Percentiles rank a stretch among this genome's conserved stretches.
Evolutionary conservation across 2,329 filamentous ascomycete genomes (phyloP).

Genomic region (Verticillium nubilum): DNA sequence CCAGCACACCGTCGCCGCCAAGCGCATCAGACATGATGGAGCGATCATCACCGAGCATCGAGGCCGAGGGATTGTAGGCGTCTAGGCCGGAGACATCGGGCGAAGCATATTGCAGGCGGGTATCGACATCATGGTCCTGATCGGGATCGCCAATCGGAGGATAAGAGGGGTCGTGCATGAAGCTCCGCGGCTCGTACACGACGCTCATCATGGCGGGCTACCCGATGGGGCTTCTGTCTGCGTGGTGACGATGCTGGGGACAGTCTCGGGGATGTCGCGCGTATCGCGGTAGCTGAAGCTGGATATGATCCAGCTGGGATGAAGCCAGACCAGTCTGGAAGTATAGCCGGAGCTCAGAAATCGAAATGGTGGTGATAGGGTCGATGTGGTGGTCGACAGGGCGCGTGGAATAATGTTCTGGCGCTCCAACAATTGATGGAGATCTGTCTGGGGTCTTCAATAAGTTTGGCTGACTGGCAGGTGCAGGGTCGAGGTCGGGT

Average conservation of each 20-base stretch:
- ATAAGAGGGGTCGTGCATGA: slow-evolving; percentile 43
- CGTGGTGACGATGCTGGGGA: neutral
- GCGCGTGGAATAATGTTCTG: neutral
- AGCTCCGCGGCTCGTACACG: slow-evolving; percentile 44
- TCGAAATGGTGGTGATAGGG: neutral
- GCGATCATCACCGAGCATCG: slow-evolving; percentile 30
- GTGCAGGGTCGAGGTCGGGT: neutral
- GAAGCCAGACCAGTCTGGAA: neutral
- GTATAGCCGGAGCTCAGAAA: neutral
- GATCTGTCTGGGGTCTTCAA: neutral
- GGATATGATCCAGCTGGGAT: neutral
- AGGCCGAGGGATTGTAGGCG: slow-evolving; percentile 34
- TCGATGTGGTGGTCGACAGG: neutral
- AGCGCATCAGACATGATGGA: slow-evolving; percentile 29
- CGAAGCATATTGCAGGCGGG: slow-evolving; percentile 25
- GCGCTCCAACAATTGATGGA: neutral
- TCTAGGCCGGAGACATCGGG: slow-evolving; percentile 36
- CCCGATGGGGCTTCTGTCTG: slow-evolving; percentile 2
- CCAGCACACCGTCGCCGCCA: slow-evolving; percentile 25
- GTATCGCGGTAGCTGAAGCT: neutral
- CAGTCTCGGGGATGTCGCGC: neutral
- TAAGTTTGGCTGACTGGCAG: neutral
- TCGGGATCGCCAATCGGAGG: slow-evolving; percentile 39
- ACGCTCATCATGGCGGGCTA: slow-evolving; percentile 37
- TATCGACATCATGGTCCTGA: slow-evolving; percentile 25